Evolutionary conservation across 371 early-diverging fungal genomes (phyloP), one percentile per base, ranked within the genome.

Genomic region (Umbelopsis sp.): DNA sequence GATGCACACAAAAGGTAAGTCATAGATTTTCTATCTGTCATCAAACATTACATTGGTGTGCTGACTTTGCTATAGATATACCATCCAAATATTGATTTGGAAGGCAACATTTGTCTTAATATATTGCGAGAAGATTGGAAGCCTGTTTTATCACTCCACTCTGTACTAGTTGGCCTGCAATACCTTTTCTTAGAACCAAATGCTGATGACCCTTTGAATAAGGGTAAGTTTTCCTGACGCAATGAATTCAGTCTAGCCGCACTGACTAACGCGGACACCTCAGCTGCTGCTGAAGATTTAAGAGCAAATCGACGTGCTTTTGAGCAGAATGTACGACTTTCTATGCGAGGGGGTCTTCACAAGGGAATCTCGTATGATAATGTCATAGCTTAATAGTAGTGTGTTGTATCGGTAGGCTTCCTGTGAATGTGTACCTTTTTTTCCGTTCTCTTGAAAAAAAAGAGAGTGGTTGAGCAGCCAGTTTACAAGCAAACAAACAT

Each of bases 81-180:
- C 80, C 99, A 99, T 81, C 99, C 99, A 45, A 99, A 99, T 80
- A 99, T 99, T 71, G 97, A 99, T 76, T 85, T 96, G 14, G 95
- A 96, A 51, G 99, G 99, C 50, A 94, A 97, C 70, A 95, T 99
- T 46, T 99, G 99, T 75, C 80, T 99, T 53, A 99, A 99, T 80
- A 98, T 99, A 69, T 86, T 99, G 70, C 94, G 99, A 67, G 98
- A 97, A 75, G 98, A 99, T 77, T 99, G 99, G 99, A 98, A 96
- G 67, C 99, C 99, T 5, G 99, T 99, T 12, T 85, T 99, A 38
- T 97, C 96, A 70, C 86, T 99, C 69, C 94, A 96, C 76, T 91
- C 99, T 46, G 93, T 99, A 44, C 77, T 99, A 62, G 92, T 99
- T 51, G 99, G 99, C 9, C 84, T 99, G 68, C 95, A 96, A 75